Percentiles rank a stretch among this genome's conserved stretches.
Conservation (phyloP, 2,329 filamentous ascomycete species). For the Calonectria ilicicola region DNA sequence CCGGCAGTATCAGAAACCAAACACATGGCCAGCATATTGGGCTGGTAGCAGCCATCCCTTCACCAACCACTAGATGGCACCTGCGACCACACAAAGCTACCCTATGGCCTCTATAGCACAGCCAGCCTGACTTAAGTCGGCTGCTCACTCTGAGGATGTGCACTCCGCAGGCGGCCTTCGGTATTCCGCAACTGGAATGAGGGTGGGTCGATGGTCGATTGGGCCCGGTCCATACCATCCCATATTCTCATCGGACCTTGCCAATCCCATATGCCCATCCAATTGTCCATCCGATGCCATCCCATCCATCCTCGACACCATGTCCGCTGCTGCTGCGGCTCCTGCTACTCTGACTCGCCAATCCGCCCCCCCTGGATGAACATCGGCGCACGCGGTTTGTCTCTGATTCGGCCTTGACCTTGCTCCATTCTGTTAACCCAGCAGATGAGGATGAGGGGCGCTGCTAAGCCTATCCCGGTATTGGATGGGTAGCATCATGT, state of each 20-base stretch:
- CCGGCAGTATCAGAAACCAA: constrained; percentile 4
- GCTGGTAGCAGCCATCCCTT: background rate
- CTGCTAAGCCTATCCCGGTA: constrained; percentile 37
- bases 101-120: background rate
- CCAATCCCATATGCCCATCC: constrained; percentile 13
- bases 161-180: constrained; percentile 33
- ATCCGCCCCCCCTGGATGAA: background rate
- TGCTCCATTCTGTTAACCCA: background rate
- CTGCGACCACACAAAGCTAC: constrained; percentile 1
- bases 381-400: background rate
- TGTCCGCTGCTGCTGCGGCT: background rate
- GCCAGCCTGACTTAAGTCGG: background rate
- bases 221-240: constrained; percentile 27
- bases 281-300: background rate
- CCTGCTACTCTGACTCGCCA: background rate
- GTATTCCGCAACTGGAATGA: constrained; percentile 46
- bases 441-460: background rate
- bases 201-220: constrained; percentile 35
- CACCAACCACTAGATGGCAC: background rate
- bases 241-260: constrained; percentile 25
- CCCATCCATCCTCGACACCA: background rate
- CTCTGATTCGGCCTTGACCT: background rate
- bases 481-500: constrained; percentile 11
- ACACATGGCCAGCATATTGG: background rate
- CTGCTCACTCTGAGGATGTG: background rate